Conservation (phyloP, 345 rosid species). For the Cochlearia excelsa region DNA sequence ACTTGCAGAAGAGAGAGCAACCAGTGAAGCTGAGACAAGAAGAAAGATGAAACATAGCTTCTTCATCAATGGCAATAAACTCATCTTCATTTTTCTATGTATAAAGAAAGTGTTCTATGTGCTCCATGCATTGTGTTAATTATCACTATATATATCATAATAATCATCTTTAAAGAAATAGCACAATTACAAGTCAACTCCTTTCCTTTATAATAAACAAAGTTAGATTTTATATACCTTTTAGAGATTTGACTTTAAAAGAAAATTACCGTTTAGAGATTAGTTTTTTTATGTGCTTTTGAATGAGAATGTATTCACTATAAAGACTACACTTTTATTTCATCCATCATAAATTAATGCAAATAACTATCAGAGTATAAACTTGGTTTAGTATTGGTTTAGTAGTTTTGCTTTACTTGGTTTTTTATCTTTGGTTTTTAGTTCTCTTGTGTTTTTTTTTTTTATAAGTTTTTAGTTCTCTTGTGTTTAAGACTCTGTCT, state of each 20-base stretch:
- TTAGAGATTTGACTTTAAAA: not conserved
- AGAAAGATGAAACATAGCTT: slow-evolving; percentile 50
- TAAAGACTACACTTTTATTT: too few species aligned
- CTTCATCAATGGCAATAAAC: slow-evolving; percentile 36
- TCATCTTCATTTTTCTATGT: slow-evolving; percentile 30
- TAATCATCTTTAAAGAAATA: not conserved
- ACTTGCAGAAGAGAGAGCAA: slow-evolving; percentile 54
- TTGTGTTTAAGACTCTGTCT: too few species aligned
- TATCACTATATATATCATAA: slow-evolving; percentile 26
- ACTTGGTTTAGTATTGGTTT: too few species aligned
- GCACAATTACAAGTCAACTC: slow-evolving; percentile 7
- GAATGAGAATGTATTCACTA: too few species aligned
- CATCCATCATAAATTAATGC: not conserved
- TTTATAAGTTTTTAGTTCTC: too few species aligned
- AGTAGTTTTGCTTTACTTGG: too few species aligned
- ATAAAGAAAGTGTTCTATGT: slow-evolving; percentile 18
- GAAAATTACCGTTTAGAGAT: too few species aligned
- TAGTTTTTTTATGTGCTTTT: too few species aligned
- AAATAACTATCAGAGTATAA: not conserved
- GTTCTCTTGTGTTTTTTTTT: too few species aligned
- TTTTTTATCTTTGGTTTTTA: too few species aligned
- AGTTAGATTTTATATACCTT: too few species aligned
- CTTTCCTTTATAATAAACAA: not conserved
- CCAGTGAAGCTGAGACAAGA: slow-evolving; percentile 43
- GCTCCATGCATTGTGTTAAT: slow-evolving; percentile 20